Percentiles rank a stretch among this genome's conserved stretches.
phyloP scores from a whole-genome alignment of 331 rosid genomes.

The Quercus phellos region DNA sequence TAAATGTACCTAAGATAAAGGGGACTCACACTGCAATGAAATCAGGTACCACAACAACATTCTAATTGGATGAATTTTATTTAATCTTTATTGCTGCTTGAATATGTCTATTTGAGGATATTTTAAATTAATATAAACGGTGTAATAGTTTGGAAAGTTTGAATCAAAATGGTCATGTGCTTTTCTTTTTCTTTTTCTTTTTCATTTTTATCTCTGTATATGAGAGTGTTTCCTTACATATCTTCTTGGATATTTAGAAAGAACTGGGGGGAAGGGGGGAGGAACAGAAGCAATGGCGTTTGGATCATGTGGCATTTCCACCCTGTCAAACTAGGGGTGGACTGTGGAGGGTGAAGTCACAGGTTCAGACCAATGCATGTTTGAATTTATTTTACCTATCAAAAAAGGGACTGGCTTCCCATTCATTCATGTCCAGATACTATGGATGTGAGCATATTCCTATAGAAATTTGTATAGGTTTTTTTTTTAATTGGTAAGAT shows the following conservation, averaged over 20 bases:
- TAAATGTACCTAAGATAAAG: constrained; percentile 91
- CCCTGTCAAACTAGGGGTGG: neutral
- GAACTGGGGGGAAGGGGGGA: neutral
- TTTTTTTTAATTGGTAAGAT: neutral
- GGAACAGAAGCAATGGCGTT: neutral
- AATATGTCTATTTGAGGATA: neutral
- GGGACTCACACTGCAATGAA: constrained; percentile 98
- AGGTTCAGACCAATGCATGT: neutral
- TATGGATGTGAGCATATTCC: neutral
- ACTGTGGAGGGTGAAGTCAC: neutral
- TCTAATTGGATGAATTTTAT: constrained; percentile 2
- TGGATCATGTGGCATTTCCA: neutral
- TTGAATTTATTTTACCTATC: neutral
- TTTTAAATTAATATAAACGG: neutral
- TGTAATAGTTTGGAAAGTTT: neutral
- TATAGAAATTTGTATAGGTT: neutral
- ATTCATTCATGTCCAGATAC: neutral
- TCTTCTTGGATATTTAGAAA: neutral
- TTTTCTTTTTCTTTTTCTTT: neutral
- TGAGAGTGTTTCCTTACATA: neutral
- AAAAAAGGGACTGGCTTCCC: neutral
- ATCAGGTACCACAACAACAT: constrained; percentile 53
- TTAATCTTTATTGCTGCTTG: constrained; percentile 10
- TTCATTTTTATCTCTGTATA: neutral
- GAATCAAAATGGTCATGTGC: neutral